Evolutionary conservation across 2,329 filamentous ascomycete species (phyloP), one percentile per base, ranked within the genome.

Genomic region (Trichoderma sp.): DNA sequence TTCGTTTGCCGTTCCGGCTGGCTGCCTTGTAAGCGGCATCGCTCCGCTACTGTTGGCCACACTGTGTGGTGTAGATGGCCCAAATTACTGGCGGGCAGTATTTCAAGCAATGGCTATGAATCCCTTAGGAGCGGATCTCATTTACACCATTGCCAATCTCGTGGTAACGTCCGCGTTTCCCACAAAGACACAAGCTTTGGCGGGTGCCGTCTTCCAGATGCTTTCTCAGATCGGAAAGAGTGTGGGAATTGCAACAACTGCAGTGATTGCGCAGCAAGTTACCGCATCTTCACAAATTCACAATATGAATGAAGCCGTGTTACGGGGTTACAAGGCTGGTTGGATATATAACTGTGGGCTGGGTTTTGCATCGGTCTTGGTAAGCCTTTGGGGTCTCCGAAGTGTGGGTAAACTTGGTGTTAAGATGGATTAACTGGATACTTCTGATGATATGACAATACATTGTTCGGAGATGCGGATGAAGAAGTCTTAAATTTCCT

Each of bases 261-360:
- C 62, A 60, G 43, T 68, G 26, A 67, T 79, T 26, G 60, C 69
- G 11, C 32, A 43, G 8, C 34, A 58, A 9, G n/a, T 58, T 9
- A 57, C 51, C 2, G 28, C 51, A 7, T 43, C 21, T 9, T 58
- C 24, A 18, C 26, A 60, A 1, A 4, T 32, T 8, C 2, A 28
- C 7, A 34, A 60, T 60, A 15, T 24, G 4, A 68, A 60, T 15
- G 32, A 43, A 34, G 53, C 51, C 26, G 6, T 60, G 6, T 32
- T 68, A 18, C 32, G 43, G 11, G 53, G 53, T 6, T 68, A 43
- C 53, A 68, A 60, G 15, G 53, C 24, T 15, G 65, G 51, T 4
- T 68, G 51, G 51, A 30, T 34, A 36, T 67, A 67, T 30, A 67
- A 67, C 11, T 28, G 30, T 21, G 47, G 47, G 4, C 24, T 67